phyloP scores from a whole-genome alignment of 768 basidiomycete genomes.

The Amanita muscaria region DNA sequence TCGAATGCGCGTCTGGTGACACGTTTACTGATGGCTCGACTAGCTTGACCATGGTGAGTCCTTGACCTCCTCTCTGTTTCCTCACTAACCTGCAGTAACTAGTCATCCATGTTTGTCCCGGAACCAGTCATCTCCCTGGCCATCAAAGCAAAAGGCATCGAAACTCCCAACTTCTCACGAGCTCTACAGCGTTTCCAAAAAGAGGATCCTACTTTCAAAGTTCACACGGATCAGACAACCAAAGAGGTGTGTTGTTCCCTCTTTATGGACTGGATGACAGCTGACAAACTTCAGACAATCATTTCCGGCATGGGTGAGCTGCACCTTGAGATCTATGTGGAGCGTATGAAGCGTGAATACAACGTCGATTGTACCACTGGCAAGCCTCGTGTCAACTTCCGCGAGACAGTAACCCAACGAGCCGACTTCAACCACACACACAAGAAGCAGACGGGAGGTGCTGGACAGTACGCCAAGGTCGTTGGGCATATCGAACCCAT shows the following conservation, averaged over 20 bases:
- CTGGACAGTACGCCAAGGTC: constrained; percentile 94
- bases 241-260: constrained; percentile 73
- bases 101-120: constrained; percentile 98
- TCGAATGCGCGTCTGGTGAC: constrained; percentile 96
- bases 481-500: constrained; percentile 89
- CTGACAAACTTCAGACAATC: too few species aligned
- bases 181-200: constrained; percentile 97
- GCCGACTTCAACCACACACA: constrained; percentile 86
- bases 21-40: constrained; percentile 93
- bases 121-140: constrained; percentile 97
- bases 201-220: constrained; percentile 98
- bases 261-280: too few species aligned
- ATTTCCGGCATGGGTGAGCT: constrained; percentile 99
- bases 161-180: constrained; percentile 94
- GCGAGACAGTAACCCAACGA: constrained; percentile 83
- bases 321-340: constrained; percentile 97
- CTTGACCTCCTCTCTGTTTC: not conserved
- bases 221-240: constrained; percentile 89
- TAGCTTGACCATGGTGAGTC: constrained; percentile 82
- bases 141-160: constrained; percentile 84
- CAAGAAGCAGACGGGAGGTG: constrained; percentile 97
- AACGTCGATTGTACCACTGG: constrained; percentile 89
- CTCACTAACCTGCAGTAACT: constrained; percentile 6
- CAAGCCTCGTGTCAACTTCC: constrained; percentile 93
- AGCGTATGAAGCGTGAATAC: constrained; percentile 98